phyloP scores from a whole-genome alignment of 495 filamentous ascomycete genomes.

The Xylaria venustula region DNA sequence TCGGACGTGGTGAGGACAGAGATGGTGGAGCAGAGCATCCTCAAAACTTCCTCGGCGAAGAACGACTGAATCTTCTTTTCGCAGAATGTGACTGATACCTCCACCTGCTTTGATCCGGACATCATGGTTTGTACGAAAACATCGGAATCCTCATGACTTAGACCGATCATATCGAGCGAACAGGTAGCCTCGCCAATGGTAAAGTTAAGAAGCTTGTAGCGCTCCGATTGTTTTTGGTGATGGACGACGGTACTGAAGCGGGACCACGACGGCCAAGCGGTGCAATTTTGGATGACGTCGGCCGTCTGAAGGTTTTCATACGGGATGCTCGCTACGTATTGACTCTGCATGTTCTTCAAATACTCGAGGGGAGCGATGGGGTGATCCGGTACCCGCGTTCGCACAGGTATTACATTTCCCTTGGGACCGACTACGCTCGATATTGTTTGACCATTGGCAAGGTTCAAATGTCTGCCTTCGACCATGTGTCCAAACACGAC shows the following conservation, averaged over 20 bases:
- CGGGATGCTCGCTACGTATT: conserved; percentile 39
- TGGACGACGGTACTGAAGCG: conserved; percentile 46
- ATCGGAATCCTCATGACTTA: conserved; percentile 39
- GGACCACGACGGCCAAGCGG: conserved; percentile 49
- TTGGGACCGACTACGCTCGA: conserved; percentile 45
- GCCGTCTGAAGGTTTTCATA: conserved; percentile 44
- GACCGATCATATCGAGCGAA: conserved; percentile 37
- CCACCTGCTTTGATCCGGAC: conserved; percentile 28
- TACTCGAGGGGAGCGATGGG: conserved; percentile 40
- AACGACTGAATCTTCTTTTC: conserved; percentile 34
- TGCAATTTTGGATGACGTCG: conserved; percentile 46
- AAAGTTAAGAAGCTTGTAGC: conserved; percentile 28
- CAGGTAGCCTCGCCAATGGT: conserved; percentile 39
- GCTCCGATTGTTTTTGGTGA: conserved; percentile 34
- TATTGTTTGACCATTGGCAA: conserved; percentile 33
- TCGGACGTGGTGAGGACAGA: conserved; percentile 37
- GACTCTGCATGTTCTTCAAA: conserved; percentile 39
- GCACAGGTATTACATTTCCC: conserved; percentile 43
- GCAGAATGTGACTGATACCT: conserved; percentile 43
- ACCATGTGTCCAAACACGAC: conserved; percentile 51
- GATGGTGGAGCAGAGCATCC: conserved; percentile 42
- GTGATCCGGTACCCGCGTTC: conserved; percentile 40
- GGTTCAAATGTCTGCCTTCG: conserved; percentile 30
- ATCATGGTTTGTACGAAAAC: conserved; percentile 40
- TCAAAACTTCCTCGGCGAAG: conserved; percentile 42